phyloP scores from a whole-genome alignment of 2,329 filamentous ascomycete genomes.

The Hysterium pulicare region DNA sequence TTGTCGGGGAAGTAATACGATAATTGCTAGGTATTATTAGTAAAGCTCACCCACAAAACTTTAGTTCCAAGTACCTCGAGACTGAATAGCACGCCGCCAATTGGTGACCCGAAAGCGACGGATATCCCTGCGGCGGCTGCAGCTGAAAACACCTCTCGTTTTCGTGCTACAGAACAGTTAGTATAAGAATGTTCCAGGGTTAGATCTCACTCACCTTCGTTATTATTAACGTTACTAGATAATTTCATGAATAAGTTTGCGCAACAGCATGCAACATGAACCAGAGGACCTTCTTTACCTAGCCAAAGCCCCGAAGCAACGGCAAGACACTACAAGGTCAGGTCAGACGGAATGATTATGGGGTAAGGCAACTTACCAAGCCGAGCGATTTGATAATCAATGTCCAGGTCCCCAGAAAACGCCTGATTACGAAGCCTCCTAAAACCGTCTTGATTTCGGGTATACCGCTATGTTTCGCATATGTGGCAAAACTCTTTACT shows the following conservation, averaged over 20 bases:
- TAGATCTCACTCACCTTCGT: slow-evolving; percentile 63
- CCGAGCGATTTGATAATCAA: slow-evolving; percentile 86
- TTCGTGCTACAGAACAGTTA: slow-evolving; percentile 62
- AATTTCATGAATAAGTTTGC: slow-evolving; percentile 91
- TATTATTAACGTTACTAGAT: slow-evolving; percentile 74
- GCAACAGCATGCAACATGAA: slow-evolving; percentile 96
- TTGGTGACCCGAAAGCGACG: slow-evolving; percentile 89
- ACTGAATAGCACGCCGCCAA: slow-evolving; percentile 91
- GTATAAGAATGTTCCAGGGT: neutral
- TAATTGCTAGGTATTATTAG: slow-evolving; percentile 60
- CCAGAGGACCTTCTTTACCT: slow-evolving; percentile 90
- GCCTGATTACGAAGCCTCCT: slow-evolving; percentile 86
- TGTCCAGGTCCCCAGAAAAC: slow-evolving; percentile 85
- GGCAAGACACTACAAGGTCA: slow-evolving; percentile 66
- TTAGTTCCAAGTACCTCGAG: slow-evolving; percentile 65
- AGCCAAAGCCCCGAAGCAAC: slow-evolving; percentile 95
- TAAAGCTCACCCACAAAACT: neutral
- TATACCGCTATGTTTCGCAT: slow-evolving; percentile 93
- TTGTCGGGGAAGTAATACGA: slow-evolving; percentile 99
- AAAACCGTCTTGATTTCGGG: slow-evolving; percentile 96
- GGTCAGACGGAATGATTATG: slow-evolving; percentile 18
- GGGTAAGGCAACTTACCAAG: slow-evolving; percentile 57
- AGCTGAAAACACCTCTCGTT: slow-evolving; percentile 87
- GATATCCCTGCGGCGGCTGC: slow-evolving; percentile 90
- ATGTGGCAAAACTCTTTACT: slow-evolving; percentile 78